Conservation (phyloP, 2,329 filamentous ascomycete species). For the Aureobasidium sp. region DNA sequence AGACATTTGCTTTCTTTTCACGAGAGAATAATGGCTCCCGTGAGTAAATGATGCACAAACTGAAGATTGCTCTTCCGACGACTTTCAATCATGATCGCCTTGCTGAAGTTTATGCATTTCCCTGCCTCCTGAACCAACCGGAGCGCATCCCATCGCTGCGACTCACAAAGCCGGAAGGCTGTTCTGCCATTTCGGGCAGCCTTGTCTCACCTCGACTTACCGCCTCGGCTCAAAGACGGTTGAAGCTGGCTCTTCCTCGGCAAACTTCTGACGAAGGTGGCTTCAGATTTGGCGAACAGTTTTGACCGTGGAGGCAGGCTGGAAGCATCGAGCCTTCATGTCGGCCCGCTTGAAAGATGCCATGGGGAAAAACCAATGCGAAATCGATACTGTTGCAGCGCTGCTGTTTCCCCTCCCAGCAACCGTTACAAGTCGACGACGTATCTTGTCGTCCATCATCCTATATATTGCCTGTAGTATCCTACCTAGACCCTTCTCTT, state of each 20-base stretch:
- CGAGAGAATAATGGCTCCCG: neutral
- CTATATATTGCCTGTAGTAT: constrained; percentile 11
- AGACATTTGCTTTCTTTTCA: neutral
- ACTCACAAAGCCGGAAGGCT: neutral
- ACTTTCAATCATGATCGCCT: neutral
- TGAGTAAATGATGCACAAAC: neutral
- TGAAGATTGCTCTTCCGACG: neutral
- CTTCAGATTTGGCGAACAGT: constrained; percentile 3
- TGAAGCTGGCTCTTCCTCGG: constrained; percentile 8
- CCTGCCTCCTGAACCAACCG: neutral
- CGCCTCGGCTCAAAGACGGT: constrained; percentile 5
- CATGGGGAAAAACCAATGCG: neutral
- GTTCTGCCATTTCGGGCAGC: neutral
- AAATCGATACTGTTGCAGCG: neutral
- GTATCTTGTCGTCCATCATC: neutral
- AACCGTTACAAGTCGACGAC: constrained; percentile 5
- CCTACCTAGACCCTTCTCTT: neutral
- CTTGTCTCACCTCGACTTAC: constrained; percentile 6
- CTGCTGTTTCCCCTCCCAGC: neutral
- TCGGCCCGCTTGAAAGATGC: neutral
- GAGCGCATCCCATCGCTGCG: neutral
- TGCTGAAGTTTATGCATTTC: neutral
- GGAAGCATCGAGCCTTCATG: constrained; percentile 8
- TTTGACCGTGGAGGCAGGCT: neutral
- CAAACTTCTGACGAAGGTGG: constrained; percentile 7